Evolutionary conservation across 345 rosid genomes (phyloP).

Genomic region (Excoecaria agallocha): DNA sequence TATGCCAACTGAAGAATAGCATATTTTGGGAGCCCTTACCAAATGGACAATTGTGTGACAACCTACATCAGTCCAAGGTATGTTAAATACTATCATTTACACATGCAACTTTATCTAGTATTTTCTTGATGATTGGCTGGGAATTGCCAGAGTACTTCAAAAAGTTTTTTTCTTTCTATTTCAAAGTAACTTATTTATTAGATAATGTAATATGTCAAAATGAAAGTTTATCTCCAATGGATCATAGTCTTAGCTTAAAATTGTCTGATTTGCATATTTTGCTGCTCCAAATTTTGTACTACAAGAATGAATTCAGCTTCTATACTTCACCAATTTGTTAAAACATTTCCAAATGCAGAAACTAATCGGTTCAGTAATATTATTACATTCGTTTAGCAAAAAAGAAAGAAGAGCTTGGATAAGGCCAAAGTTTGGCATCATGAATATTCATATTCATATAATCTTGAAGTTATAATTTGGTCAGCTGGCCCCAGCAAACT

Average conservation of each 20-base stretch:
- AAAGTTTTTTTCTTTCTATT: neutral
- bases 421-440: no score
- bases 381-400: no score
- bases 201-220: neutral
- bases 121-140: neutral
- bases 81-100: slow-evolving; percentile 2
- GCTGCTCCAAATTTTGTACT: neutral
- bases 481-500: no score
- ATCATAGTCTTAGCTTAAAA: neutral
- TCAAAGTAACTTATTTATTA: neutral
- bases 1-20: slow-evolving; percentile 53
- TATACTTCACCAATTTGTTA: no score
- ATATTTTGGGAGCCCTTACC: slow-evolving; percentile 11
- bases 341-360: neutral
- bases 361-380: neutral
- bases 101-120: slow-evolving; percentile 2
- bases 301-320: neutral
- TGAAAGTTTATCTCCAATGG: neutral
- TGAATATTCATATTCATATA: no score
- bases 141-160: neutral
- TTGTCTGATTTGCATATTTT: neutral
- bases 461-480: no score
- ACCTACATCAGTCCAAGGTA: slow-evolving; percentile 28
- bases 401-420: no score
- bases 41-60: slow-evolving; percentile 6